A percentile compares a stretch with the other conserved stretches of the same genome.
phyloP scores from a whole-genome alignment of 192 early-diverging fungal genomes.

The Funneliformis mosseae region DNA sequence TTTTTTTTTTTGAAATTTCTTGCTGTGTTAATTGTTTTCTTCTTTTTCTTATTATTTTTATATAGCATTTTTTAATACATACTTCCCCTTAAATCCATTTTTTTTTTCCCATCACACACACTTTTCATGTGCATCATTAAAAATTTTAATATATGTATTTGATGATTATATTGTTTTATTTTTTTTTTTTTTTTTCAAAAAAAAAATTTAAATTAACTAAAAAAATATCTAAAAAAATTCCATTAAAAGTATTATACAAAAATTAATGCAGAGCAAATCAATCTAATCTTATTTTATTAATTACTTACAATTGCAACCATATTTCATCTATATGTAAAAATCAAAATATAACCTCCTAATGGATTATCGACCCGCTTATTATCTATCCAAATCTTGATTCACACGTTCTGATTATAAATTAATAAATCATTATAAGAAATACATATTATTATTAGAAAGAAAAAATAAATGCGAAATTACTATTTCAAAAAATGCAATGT shows the following conservation, averaged over 20 bases:
- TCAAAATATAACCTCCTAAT: too few relatives aligned
- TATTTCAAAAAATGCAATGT: background rate
- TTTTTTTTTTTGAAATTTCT: background rate
- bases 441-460: background rate
- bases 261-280: background rate
- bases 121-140: background rate
- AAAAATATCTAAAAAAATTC: background rate
- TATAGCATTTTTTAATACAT: background rate
- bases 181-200: background rate
- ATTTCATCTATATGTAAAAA: background rate
- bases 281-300: background rate
- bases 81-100: background rate
- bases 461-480: background rate
- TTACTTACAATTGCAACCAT: background rate
- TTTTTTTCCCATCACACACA: background rate
- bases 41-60: background rate
- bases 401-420: background rate
- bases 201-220: background rate
- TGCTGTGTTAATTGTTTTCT: background rate
- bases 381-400: too few relatives aligned
- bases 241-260: background rate
- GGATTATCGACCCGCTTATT: too few relatives aligned
- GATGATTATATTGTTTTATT: too few relatives aligned
- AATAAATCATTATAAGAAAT: background rate
- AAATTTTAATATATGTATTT: background rate